phyloP scores from a whole-genome alignment of 2,329 filamentous ascomycete genomes.

The Pezicula rhizophila region DNA sequence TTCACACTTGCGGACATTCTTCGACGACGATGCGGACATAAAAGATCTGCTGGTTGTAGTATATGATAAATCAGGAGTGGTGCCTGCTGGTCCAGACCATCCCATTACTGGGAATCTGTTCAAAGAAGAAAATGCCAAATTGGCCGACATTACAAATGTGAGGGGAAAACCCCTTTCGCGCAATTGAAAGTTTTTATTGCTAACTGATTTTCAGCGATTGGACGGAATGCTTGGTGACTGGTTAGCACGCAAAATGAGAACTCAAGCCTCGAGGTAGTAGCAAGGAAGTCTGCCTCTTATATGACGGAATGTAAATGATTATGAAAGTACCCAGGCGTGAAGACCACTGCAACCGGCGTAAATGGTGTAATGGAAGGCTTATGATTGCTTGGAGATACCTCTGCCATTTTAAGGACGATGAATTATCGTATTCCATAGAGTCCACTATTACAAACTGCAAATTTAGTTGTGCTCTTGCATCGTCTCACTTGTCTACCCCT shows the following conservation, averaged over 20 bases:
- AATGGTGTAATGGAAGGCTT: conserved; percentile 5
- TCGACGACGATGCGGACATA: conserved; percentile 85
- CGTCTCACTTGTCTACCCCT: too few species aligned
- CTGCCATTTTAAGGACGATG: conserved; percentile 1
- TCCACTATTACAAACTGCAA: neutral
- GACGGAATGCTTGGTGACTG: conserved; percentile 82
- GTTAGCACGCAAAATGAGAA: conserved; percentile 65
- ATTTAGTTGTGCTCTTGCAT: too few species aligned
- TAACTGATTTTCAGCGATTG: conserved; percentile 51
- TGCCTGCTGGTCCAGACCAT: conserved; percentile 75
- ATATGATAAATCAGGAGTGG: conserved; percentile 82
- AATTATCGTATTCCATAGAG: conserved; percentile 7
- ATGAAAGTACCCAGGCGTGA: conserved; percentile 14
- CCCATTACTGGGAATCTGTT: conserved; percentile 77
- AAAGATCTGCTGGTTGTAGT: conserved; percentile 86
- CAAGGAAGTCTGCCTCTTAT: conserved; percentile 11
- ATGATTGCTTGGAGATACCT: too few species aligned
- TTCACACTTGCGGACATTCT: conserved; percentile 75
- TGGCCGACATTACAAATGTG: conserved; percentile 79
- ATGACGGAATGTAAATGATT: conserved; percentile 25
- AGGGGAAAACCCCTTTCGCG: conserved; percentile 26
- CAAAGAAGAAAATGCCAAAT: conserved; percentile 76
- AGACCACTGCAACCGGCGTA: conserved; percentile 7
- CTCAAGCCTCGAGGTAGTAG: conserved; percentile 20
- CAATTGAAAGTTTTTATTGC: conserved; percentile 1